phyloP scores from a whole-genome alignment of 352 stramenopile species.

The Paralagenidium karlingii region DNA sequence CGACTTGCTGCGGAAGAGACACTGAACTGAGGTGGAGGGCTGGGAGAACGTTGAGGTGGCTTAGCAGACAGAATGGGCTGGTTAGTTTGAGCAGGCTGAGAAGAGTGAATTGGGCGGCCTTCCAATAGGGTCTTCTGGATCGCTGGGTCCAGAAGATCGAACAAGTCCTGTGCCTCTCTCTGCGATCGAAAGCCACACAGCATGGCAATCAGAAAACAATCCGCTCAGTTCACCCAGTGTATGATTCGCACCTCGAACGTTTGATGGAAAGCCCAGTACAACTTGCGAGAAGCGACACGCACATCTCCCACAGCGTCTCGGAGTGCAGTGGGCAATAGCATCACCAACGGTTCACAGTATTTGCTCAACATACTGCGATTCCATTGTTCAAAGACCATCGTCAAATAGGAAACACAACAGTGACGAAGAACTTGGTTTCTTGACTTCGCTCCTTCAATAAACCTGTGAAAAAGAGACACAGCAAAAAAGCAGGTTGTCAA shows the following conservation, averaged over 20 bases:
- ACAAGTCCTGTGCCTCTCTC: constrained; percentile 34
- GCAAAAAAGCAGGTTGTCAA: neutral
- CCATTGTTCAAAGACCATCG: constrained; percentile 54
- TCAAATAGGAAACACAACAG: constrained; percentile 67
- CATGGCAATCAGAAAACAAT: neutral
- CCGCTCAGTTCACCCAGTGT: neutral
- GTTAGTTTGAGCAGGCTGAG: constrained; percentile 3
- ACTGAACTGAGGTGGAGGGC: no score
- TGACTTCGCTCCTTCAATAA: constrained; percentile 62
- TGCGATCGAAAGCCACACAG: no score
- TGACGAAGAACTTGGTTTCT: constrained; percentile 60
- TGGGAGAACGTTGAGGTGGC: constrained; percentile 3
- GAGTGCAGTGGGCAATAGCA: constrained; percentile 20
- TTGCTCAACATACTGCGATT: constrained; percentile 51
- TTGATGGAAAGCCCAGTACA: constrained; percentile 61
- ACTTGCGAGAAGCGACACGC: constrained; percentile 62
- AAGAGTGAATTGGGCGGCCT: neutral
- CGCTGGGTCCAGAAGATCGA: constrained; percentile 44
- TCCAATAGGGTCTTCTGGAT: constrained; percentile 22
- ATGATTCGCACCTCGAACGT: constrained; percentile 24
- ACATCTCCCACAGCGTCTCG: constrained; percentile 62
- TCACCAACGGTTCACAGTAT: constrained; percentile 17
- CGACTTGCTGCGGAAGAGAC: no score
- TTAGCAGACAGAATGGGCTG: constrained; percentile 3
- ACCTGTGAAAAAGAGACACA: constrained; percentile 11